A percentile compares a stretch with the other conserved stretches of the same genome.
Evolutionary conservation across 345 rosid genomes (phyloP).

Genomic region (Mallotus nudiflorus): DNA sequence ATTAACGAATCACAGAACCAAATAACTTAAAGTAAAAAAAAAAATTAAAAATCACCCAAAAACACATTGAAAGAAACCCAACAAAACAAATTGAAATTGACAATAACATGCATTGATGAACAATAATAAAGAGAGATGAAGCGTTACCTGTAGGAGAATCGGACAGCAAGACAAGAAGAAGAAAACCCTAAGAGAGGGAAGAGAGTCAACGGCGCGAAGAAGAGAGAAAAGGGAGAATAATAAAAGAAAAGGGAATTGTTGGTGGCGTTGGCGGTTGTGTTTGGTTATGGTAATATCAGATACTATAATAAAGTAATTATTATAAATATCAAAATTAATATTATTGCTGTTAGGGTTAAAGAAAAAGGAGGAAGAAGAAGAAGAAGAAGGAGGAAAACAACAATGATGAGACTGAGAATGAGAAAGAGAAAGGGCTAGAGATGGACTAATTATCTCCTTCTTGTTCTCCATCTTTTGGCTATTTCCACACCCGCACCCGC

Average conservation of each 20-base stretch:
- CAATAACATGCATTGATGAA: slow-evolving; percentile 14
- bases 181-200: neutral
- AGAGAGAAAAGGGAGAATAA: slow-evolving; percentile 16
- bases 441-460: slow-evolving; percentile 44
- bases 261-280: slow-evolving; percentile 8
- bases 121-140: neutral
- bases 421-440: slow-evolving; percentile 39
- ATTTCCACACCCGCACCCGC: slow-evolving; percentile 55
- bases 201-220: neutral
- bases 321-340: no score
- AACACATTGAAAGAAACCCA: no score
- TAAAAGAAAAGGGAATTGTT: neutral
- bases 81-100: slow-evolving; percentile 12
- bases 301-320: slow-evolving; percentile 26
- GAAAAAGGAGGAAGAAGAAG: slow-evolving; percentile 19
- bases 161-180: neutral
- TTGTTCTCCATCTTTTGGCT: slow-evolving; percentile 78
- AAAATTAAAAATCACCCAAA: no score
- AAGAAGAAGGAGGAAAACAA: slow-evolving; percentile 23
- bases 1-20: no score
- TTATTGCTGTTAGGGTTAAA: slow-evolving; percentile 55
- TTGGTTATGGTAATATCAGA: slow-evolving; percentile 8
- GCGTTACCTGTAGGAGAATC: neutral
- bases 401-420: slow-evolving; percentile 33
- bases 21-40: no score